Evolutionary conservation across 1,284 basidiomycete species (phyloP).

Genomic region (Fomitopsis betulina): DNA sequence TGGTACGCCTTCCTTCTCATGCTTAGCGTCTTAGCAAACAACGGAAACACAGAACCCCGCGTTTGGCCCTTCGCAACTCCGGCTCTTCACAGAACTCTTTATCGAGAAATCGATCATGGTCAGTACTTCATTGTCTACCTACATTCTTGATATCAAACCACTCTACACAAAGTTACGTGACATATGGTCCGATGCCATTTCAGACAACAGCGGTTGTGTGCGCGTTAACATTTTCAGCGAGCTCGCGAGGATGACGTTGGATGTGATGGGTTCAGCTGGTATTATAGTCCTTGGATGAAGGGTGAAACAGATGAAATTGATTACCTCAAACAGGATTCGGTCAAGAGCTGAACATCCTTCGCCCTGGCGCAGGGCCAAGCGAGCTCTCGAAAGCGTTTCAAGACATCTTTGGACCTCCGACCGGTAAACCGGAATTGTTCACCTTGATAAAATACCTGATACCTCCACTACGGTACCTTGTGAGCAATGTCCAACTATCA

Average conservation of each 20-base stretch:
- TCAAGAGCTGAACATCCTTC: too few relatives aligned
- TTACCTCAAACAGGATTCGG: too few relatives aligned
- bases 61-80: slow-evolving; percentile 50
- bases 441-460: slow-evolving; percentile 1
- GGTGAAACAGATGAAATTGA: too few relatives aligned
- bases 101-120: slow-evolving; percentile 13
- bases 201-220: neutral
- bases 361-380: slow-evolving; percentile 19
- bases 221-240: slow-evolving; percentile 37
- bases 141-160: neutral
- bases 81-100: slow-evolving; percentile 52
- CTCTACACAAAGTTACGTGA: slow-evolving; percentile 13
- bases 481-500: slow-evolving; percentile 2
- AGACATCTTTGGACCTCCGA: slow-evolving; percentile 11
- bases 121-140: neutral
- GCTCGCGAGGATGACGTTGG: slow-evolving; percentile 41
- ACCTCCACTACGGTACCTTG: slow-evolving; percentile 13
- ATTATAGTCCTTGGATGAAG: too few relatives aligned
- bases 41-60: slow-evolving; percentile 44
- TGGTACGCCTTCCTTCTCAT: slow-evolving; percentile 23
- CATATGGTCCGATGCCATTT: slow-evolving; percentile 17
- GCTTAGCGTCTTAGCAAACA: too few relatives aligned
- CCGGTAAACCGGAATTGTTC: neutral
- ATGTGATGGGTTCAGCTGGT: slow-evolving; percentile 48
- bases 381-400: slow-evolving; percentile 39